Evolutionary conservation across 2,329 filamentous ascomycete genomes (phyloP), one percentile per base, ranked within the genome.

Genomic region (Cytospora piceicola): DNA sequence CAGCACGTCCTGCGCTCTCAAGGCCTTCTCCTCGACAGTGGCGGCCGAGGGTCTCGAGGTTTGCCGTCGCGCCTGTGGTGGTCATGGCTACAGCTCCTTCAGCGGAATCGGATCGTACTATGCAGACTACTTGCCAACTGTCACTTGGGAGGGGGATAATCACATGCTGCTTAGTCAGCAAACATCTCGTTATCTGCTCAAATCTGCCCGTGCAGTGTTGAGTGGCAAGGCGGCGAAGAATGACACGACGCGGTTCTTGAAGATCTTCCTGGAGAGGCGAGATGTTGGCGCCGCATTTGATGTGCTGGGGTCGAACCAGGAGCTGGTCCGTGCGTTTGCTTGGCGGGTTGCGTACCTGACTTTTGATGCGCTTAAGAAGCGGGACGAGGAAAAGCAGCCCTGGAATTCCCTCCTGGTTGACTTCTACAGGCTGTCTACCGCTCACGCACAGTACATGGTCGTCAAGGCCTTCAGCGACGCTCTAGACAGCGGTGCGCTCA

Each of bases 141-240:
- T 81, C 4, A 91, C 89, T 12, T 91, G 88, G 88, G 90, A 93
- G 75, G 90, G 90, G 54, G 90, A 92, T 79, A 92, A 92, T 80
- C 93, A 91, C 80, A 92, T 93, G 90, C 81, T 93, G 90, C 81
- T 93, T 66, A 91, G 89, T 12, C 90, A 93, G 76, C 90, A 93
- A 78, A 90, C 93, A 3, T 88, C 89, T 3, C 85, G 90, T 65
- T 93, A 93, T 72, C 84, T 93, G 55, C 83, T 93, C 69, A 93
- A 93, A 82, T 87, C 90, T 3, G 90, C 90, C 0, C 88, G 90
- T 52, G 83, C 85, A 1, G 90, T 93, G 0, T 78, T 92, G n/a
- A 80, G 83, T 17, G 87, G 86, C 69, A 85, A 88, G 67, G 82
- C 85, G 2, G 61, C 69, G 4, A 60, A 82, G 70, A 91, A 92